Base-by-base conservation (phyloP, 495 filamentous ascomycete genomes). In the Daldinia loculata region DNA sequence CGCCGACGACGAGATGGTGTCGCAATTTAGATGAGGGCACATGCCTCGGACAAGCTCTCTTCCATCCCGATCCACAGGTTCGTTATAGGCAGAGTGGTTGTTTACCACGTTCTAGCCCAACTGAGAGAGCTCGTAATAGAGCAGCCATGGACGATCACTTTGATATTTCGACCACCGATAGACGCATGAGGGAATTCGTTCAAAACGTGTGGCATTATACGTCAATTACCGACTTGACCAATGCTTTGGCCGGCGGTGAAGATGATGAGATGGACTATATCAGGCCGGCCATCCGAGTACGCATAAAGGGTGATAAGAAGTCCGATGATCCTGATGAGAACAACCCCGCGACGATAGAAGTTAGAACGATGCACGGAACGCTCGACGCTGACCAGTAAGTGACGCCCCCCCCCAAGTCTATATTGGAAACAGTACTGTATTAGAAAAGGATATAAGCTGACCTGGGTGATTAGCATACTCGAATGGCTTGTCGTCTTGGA, bases 341-440 rank as follows among this genome's bases (percentile, higher is more conserved):
- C 22, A 17, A 4, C 7, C 7, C 38, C 8, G 38, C 61, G 34
- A 75, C 73, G 5, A 60, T 73, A 38, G 73, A 75, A 51, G 30
- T 69, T 45, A 65, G 73, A 36, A 70, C 61, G 11, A 75, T 75
- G 73, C 73, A 75, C 1, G 73, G 73, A 2, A 75, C 73, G n/a
- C 29, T 75, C n/a, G 73, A 75, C 38, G 70, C 58, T 12, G 56
- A 66, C 22, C 70, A 75, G 67, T 70, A 70, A 66, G 67, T 66
- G 0, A 32, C 7, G 43, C 12, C 6, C 41, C 12, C 6, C 41
- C 30, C 45, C 3, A 11, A 6, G 45, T 51, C 45, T 26, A 48
- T 48, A 4, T 22, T 36, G 3, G 12, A 36, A 14, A 36, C 4
- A 36, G 12, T 36, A 12, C 12, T 6, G 34, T 5, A 36, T 36